These are phyloP conservation scores for Ganoderma sinense DNA, from an alignment of 1,284 basidiomycete genomes.

Conservation along the genomic window DNA sequence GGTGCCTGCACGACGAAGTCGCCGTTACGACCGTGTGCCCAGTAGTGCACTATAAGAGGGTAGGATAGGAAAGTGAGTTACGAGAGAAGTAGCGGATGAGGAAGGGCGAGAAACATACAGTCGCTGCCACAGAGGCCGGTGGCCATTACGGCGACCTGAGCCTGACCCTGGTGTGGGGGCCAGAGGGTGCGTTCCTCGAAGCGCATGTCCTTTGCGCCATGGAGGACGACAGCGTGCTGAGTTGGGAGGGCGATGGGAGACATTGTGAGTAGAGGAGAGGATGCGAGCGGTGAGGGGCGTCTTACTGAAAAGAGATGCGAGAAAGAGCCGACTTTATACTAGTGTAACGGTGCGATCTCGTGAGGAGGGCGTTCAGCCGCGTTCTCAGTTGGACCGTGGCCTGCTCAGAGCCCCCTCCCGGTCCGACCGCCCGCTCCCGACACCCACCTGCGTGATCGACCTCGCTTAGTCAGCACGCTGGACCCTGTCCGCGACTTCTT, in stretches of 20 bases:
- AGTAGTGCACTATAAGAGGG: constrained; percentile 81
- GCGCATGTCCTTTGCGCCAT: constrained; percentile 76
- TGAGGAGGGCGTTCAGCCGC: constrained; percentile 27
- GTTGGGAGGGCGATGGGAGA: constrained; percentile 63
- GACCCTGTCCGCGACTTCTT: constrained; percentile 25
- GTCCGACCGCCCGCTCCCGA: constrained; percentile 32
- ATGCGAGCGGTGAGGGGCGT: constrained; percentile 25
- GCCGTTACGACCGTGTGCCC: constrained; percentile 87
- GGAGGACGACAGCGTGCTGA: constrained; percentile 73
- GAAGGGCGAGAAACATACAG: constrained; percentile 55
- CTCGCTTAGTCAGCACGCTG: constrained; percentile 23
- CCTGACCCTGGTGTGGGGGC: constrained; percentile 72
- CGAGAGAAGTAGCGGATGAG: constrained; percentile 29
- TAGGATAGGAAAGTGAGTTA: constrained; percentile 21
- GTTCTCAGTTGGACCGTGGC: constrained; percentile 30
- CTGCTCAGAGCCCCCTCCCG: constrained; percentile 18
- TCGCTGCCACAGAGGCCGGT: constrained; percentile 95
- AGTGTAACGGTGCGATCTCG: constrained; percentile 33
- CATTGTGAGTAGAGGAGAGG: constrained; percentile 47
- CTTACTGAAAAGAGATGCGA: constrained; percentile 27
- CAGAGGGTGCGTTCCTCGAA: constrained; percentile 72
- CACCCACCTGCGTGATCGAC: constrained; percentile 28
- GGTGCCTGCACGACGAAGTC: constrained; percentile 87
- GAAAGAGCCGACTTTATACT: constrained; percentile 34
- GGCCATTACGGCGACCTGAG: constrained; percentile 77